Base-by-base conservation (phyloP, 129 eudicot genomes). In the Rutidosis leptorrhynchoides region DNA sequence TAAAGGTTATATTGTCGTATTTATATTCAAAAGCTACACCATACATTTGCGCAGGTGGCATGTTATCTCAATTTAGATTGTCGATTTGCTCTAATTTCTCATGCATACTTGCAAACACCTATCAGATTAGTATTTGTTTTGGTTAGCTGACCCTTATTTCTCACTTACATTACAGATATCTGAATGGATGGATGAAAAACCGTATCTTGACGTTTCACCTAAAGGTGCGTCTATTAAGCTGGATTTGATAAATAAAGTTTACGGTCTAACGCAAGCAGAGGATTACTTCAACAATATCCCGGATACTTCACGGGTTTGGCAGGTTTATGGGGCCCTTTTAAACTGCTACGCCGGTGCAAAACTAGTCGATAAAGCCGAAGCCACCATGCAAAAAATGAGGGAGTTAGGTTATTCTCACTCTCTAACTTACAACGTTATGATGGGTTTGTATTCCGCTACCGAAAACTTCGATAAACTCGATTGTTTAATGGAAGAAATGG, bases 271-370 rank as follows among this genome's bases (percentile, higher is more conserved):
- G 19, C 33, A 76, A 29, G 91, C 91, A 17, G 91, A 85, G 76
- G 68, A 76, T 1, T 85, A 73, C 69, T 85, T 82, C 27, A 56
- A 65, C 43, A 74, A 65, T 37, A 62, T 85, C 35, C 81, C 91
- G 19, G n/a, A 57, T 52, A 19, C 64, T 45, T 76, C 60, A 32
- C 74, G 65, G 54, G 73, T 64, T 26, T 82, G 77, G 76, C 75
- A 74, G 70, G 68, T 74, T 60, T 82, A 82, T 43, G 84, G 84
- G 2, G 76, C 91, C 29, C 87, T 85, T 52, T 67, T 85, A 20
- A 67, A 53, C 28, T 76, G 87, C 70, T 82, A 79, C 26, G 81
- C 81, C 0, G 63, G 64, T 24, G 78, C 64, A 0, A 79, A 65
- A 30, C 37, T 61, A 26, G 29, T 85, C 19, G 63, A 74, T 20